Evolutionary conservation across 2,329 filamentous ascomycete genomes (phyloP).

Genomic region (Botryosphaeria dothidea): DNA sequence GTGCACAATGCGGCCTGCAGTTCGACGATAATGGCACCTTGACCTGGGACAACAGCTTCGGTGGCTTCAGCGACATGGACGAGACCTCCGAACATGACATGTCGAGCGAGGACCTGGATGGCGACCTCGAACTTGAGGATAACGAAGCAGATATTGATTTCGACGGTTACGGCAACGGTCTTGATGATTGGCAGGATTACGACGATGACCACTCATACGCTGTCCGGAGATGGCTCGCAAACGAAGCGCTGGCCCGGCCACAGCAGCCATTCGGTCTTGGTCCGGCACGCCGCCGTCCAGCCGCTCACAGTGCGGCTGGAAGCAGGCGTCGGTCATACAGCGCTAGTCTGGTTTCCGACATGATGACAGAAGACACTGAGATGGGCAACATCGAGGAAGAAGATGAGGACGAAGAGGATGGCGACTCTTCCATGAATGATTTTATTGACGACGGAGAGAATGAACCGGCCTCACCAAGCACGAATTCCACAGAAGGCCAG

Average conservation of each 20-base stretch:
- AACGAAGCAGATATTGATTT: constrained; percentile 26
- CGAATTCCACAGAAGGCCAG: constrained; percentile 33
- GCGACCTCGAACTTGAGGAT: constrained; percentile 45
- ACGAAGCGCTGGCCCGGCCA: constrained; percentile 36
- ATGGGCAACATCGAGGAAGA: constrained; percentile 46
- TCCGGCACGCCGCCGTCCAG: constrained; percentile 32
- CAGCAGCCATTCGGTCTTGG: constrained; percentile 28
- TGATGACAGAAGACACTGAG: constrained; percentile 38
- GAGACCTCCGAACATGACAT: constrained; percentile 38
- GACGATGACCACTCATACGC: constrained; percentile 27
- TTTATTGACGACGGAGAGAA: constrained; percentile 39
- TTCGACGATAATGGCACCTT: constrained; percentile 50
- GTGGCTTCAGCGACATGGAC: constrained; percentile 48
- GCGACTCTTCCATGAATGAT: constrained; percentile 44
- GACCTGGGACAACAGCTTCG: constrained; percentile 30
- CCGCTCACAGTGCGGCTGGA: constrained; percentile 44
- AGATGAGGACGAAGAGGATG: constrained; percentile 39
- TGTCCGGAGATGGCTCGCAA: constrained; percentile 22
- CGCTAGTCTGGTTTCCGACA: constrained; percentile 42
- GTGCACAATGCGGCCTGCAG: constrained; percentile 54
- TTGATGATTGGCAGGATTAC: constrained; percentile 33
- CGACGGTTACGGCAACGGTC: constrained; percentile 30
- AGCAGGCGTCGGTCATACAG: constrained; percentile 40
- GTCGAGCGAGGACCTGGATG: constrained; percentile 25
- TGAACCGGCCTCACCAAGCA: constrained; percentile 28